phyloP scores from a whole-genome alignment of 495 filamentous ascomycete species.

The Pseudoneurospora amorphoporcata region DNA sequence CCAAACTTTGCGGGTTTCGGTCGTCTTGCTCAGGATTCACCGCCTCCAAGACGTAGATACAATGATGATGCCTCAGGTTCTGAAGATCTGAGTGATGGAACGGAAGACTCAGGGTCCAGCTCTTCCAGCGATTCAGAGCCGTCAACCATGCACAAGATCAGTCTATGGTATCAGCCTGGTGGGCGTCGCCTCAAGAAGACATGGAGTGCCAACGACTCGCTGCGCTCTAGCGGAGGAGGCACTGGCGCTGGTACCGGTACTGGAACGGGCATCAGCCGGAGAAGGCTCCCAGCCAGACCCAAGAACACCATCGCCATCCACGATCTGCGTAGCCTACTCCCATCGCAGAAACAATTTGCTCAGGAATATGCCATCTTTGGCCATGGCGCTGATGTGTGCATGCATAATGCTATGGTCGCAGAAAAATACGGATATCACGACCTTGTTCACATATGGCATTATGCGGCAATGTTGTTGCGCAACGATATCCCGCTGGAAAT shows the following conservation, averaged over 20 bases:
- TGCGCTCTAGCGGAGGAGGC: constrained; percentile 40
- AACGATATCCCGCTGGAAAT: constrained; percentile 62
- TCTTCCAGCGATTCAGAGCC: constrained; percentile 62
- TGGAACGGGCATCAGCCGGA: constrained; percentile 38
- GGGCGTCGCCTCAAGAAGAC: constrained; percentile 33
- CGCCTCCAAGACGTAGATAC: constrained; percentile 36
- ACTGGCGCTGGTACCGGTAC: constrained; percentile 43
- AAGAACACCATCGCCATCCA: constrained; percentile 59
- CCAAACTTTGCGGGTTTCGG: constrained; percentile 83
- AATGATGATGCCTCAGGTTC: constrained; percentile 44
- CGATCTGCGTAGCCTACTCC: constrained; percentile 54
- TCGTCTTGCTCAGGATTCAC: constrained; percentile 47
- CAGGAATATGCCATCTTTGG: constrained; percentile 76
- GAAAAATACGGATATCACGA: constrained; percentile 62
- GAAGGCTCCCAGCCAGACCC: constrained; percentile 27
- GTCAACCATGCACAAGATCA: constrained; percentile 45
- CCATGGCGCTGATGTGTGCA: constrained; percentile 65
- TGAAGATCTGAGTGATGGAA: constrained; percentile 35
- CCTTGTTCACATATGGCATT: constrained; percentile 73
- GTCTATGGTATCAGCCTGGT: constrained; percentile 33
- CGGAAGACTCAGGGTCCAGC: constrained; percentile 56
- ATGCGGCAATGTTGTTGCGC: constrained; percentile 65
- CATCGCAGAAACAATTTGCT: constrained; percentile 67
- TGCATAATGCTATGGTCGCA: constrained; percentile 71
- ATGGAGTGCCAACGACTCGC: constrained; percentile 36